phyloP scores from a whole-genome alignment of 805 yeast genomes.

The Myxozyma geophila region DNA sequence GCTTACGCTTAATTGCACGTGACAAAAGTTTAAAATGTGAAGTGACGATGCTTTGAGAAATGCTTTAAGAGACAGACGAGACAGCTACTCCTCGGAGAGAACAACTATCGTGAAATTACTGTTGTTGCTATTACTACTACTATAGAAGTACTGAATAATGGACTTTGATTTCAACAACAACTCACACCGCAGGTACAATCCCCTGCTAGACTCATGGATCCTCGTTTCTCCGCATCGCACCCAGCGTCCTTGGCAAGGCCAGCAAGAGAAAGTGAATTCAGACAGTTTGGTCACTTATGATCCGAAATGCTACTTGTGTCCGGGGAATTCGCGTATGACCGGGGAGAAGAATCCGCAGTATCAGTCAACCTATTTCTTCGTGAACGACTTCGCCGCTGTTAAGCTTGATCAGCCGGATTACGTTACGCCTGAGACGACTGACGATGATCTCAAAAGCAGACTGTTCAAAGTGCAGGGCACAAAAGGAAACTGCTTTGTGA shows the following conservation, averaged over 20 bases:
- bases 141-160: no score
- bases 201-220: slow-evolving; percentile 69
- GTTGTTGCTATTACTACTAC: no score
- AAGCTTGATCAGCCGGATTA: slow-evolving; percentile 52
- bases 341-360: slow-evolving; percentile 65
- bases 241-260: slow-evolving; percentile 82
- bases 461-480: slow-evolving; percentile 63
- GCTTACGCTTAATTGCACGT: no score
- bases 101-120: no score
- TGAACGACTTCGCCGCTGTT: slow-evolving; percentile 75
- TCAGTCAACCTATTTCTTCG: slow-evolving; percentile 61
- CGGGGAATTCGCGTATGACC: slow-evolving; percentile 68
- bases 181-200: slow-evolving; percentile 72
- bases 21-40: no score
- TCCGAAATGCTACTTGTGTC: slow-evolving; percentile 71
- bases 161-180: slow-evolving; percentile 35
- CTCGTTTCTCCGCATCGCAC: slow-evolving; percentile 78
- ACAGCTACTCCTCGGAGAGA: no score
- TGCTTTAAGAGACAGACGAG: no score
- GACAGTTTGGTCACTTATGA: slow-evolving; percentile 60
- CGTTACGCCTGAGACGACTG: slow-evolving; percentile 22
- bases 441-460: slow-evolving; percentile 37
- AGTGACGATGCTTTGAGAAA: no score
- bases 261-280: slow-evolving; percentile 56
- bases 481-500: slow-evolving; percentile 69